These are phyloP conservation scores for Diaporthe sp. DNA, from an alignment of 2,329 filamentous ascomycete species.

Conservation along the genomic window DNA sequence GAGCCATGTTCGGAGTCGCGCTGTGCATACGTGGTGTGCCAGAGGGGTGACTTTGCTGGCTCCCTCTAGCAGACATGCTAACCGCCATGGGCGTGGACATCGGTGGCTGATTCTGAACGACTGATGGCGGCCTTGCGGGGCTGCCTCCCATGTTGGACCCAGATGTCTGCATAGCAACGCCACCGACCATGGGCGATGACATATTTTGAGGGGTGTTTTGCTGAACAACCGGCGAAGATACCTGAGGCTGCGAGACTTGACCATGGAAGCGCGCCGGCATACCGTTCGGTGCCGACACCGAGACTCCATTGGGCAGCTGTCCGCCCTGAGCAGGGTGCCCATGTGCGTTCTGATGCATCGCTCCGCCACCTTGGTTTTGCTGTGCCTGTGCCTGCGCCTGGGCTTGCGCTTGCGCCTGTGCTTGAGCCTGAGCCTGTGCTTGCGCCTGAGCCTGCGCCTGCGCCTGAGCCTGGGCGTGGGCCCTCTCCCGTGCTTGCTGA, in stretches of 20 bases:
- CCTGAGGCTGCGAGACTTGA: constrained; percentile 70
- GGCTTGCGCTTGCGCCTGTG: constrained; percentile 38
- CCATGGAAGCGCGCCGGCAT: constrained; percentile 59
- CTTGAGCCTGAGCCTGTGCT: constrained; percentile 42
- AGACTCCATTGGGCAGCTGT: constrained; percentile 54
- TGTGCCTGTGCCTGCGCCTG: constrained; percentile 42
- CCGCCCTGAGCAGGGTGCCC: constrained; percentile 55
- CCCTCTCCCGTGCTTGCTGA: constrained; percentile 46
- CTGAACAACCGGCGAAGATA: constrained; percentile 74
- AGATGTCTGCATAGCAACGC: constrained; percentile 72
- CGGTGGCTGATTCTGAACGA: constrained; percentile 66
- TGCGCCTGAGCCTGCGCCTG: constrained; percentile 42
- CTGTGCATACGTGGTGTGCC: constrained; percentile 72
- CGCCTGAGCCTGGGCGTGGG: constrained; percentile 44
- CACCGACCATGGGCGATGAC: constrained; percentile 73
- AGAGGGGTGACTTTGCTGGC: constrained; percentile 73
- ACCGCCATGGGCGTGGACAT: constrained; percentile 71
- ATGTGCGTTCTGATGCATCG: constrained; percentile 53
- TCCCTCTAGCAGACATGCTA: constrained; percentile 72
- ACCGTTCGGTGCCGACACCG: constrained; percentile 39
- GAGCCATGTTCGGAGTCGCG: constrained; percentile 69
- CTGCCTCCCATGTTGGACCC: constrained; percentile 76
- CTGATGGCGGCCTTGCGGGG: constrained; percentile 73
- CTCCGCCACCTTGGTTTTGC: constrained; percentile 46
- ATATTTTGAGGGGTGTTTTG: constrained; percentile 73